Evolutionary conservation across 805 yeast genomes (phyloP).

Genomic region (Lachancea lanzarotensis): DNA sequence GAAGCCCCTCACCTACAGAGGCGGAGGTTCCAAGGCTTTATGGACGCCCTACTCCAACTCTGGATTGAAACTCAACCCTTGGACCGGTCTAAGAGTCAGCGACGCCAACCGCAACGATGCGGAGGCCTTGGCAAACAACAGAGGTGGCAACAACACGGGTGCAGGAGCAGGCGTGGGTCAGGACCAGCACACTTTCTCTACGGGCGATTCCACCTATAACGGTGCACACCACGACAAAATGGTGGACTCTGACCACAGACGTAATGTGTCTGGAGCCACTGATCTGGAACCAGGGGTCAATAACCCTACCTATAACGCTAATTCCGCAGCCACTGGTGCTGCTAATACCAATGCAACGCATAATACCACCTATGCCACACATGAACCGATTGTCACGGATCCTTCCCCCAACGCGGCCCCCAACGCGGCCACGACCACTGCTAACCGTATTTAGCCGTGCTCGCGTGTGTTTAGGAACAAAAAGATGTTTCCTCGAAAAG

Average conservation of each 20-base stretch:
- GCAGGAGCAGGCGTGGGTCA: conserved; percentile 5
- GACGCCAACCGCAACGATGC: conserved; percentile 6
- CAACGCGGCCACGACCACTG: neutral
- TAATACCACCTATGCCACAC: conserved; percentile 4
- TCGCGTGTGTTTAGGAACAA: too few relatives aligned
- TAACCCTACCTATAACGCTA: neutral
- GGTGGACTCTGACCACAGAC: conserved; percentile 6
- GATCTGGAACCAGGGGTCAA: conserved; percentile 4
- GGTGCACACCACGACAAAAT: conserved; percentile 7
- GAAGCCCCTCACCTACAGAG: conserved; percentile 19
- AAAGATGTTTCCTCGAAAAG: too few relatives aligned
- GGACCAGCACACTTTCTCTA: conserved; percentile 10
- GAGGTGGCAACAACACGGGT: neutral
- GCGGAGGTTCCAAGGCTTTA: conserved; percentile 17
- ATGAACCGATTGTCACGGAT: conserved; percentile 5
- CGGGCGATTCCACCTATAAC: conserved; percentile 8
- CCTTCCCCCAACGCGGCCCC: neutral
- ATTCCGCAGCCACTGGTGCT: neutral
- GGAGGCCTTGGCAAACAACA: conserved; percentile 2
- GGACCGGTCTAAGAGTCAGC: conserved; percentile 19
- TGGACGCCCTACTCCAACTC: conserved; percentile 3
- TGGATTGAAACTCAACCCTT: conserved; percentile 18
- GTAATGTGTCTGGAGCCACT: conserved; percentile 7
- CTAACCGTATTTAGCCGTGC: neutral
- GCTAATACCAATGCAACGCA: neutral